phyloP scores from a whole-genome alignment of 805 yeast species.

The Limtongia smithiae region DNA sequence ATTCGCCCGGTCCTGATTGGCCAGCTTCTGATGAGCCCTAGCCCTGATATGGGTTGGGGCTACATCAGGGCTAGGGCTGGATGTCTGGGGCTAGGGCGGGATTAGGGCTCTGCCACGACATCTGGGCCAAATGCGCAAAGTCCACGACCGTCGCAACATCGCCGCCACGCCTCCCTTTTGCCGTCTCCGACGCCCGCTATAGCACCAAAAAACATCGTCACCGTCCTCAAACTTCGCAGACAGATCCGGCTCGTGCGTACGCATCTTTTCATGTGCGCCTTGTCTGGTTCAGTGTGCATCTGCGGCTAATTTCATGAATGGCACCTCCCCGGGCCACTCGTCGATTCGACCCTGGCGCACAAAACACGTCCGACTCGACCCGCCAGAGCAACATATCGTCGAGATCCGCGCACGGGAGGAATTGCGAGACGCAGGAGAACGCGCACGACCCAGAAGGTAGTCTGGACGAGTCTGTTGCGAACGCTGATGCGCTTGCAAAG shows the following conservation, averaged over 20 bases:
- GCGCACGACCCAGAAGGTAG: neutral
- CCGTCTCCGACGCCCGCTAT: constrained; percentile 1
- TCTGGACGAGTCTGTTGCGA: neutral
- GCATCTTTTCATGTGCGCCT: constrained; percentile 11
- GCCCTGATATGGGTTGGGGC: too few species aligned
- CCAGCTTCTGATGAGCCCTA: neutral
- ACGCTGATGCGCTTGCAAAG: too few species aligned
- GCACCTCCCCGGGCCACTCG: constrained; percentile 21
- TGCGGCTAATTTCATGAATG: constrained; percentile 11
- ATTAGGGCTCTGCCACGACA: constrained; percentile 1
- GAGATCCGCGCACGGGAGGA: neutral
- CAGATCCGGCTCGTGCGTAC: neutral
- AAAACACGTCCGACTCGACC: neutral
- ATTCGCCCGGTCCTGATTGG: constrained; percentile 7
- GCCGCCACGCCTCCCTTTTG: neutral
- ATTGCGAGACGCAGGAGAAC: neutral
- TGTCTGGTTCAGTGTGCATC: neutral
- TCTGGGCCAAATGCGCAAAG: constrained; percentile 6
- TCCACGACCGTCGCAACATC: constrained; percentile 10
- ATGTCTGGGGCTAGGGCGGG: too few species aligned
- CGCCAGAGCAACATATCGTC: neutral
- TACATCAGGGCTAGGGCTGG: too few species aligned
- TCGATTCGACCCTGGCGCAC: neutral
- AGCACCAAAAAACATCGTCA: constrained; percentile 4
- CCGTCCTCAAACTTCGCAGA: constrained; percentile 1